These are phyloP conservation scores for Lentinula boryana DNA, from an alignment of 768 basidiomycete genomes.

Conservation along the genomic window DNA sequence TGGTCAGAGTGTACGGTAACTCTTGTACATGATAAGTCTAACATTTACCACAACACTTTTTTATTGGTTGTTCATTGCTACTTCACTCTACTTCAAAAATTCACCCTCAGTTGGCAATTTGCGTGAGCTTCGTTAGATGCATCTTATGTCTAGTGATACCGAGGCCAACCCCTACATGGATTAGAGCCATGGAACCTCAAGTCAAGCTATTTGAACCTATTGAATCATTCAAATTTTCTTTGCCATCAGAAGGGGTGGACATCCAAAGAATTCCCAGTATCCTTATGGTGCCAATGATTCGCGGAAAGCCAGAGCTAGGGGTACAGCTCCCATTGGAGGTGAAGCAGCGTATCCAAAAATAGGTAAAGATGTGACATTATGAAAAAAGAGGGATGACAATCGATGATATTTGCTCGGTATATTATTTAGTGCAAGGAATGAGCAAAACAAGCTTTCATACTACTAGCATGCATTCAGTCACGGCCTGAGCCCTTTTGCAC, in stretches of 20 bases:
- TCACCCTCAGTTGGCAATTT: slow-evolving; percentile 10
- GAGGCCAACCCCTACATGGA: not conserved
- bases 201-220: slow-evolving; percentile 34
- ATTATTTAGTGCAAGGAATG: no score
- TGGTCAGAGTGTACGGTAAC: slow-evolving; percentile 16
- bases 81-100: not conserved
- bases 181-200: slow-evolving; percentile 32
- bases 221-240: slow-evolving; percentile 33
- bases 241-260: slow-evolving; percentile 9
- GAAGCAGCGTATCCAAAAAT: not conserved
- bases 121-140: slow-evolving; percentile 10
- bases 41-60: not conserved
- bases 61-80: no score
- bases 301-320: slow-evolving; percentile 5
- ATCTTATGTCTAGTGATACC: not conserved
- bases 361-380: no score
- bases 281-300: slow-evolving; percentile 5
- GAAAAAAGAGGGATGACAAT: no score
- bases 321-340: slow-evolving; percentile 2
- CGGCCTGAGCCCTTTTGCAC: no score
- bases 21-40: slow-evolving; percentile 1
- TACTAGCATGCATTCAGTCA: no score
- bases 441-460: no score
- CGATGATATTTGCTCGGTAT: not conserved
- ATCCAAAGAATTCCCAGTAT: not conserved